phyloP scores from a whole-genome alignment of 106 monocot genomes.

The Dioscorea zingiberensis region DNA sequence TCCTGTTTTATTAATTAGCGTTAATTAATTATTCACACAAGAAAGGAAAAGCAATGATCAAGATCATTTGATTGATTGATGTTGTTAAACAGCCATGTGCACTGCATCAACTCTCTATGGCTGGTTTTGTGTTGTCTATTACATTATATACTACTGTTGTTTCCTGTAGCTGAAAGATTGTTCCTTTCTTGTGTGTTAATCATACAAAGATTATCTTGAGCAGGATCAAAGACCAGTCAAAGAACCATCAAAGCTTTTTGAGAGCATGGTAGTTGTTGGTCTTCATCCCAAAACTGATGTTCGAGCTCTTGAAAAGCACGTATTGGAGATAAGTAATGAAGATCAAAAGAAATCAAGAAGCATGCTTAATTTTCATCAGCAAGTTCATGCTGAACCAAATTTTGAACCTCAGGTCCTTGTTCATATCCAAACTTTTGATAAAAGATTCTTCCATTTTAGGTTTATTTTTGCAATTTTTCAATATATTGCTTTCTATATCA shows the following conservation, averaged over 20 bases:
- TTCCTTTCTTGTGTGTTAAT: neutral
- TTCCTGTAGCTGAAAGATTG: neutral
- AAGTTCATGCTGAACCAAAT: conserved; percentile 52
- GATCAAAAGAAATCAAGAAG: conserved; percentile 42
- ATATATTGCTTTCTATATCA: no score
- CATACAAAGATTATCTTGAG: neutral
- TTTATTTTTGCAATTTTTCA: no score
- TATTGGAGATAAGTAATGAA: conserved; percentile 38
- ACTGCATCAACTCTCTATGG: no score
- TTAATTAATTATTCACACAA: no score
- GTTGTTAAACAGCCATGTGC: no score
- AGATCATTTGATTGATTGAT: no score
- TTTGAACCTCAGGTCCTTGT: conserved; percentile 79
- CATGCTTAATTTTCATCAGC: conserved; percentile 44
- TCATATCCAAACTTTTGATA: neutral
- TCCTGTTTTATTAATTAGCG: no score
- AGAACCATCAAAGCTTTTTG: conserved; percentile 80
- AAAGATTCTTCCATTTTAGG: no score
- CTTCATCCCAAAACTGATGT: conserved; percentile 68
- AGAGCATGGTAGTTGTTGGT: conserved; percentile 93
- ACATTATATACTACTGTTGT: no score
- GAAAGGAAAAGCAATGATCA: no score
- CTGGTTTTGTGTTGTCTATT: no score
- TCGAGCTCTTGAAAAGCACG: conserved; percentile 49
- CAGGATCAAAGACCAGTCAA: conserved; percentile 68